Evolutionary conservation across 257 asterid species (phyloP).

Genomic region (Fraxinus excelsior): DNA sequence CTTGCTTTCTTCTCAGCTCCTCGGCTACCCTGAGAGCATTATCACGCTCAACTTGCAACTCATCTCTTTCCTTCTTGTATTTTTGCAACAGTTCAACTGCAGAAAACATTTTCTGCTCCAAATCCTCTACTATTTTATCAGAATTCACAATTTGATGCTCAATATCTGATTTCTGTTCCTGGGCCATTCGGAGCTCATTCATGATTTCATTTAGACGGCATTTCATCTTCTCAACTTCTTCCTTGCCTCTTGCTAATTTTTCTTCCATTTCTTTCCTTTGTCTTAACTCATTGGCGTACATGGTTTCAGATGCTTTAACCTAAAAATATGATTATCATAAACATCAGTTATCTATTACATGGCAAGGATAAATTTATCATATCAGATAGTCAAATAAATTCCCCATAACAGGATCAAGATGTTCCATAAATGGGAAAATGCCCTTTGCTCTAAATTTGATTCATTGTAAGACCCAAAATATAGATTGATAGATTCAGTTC

Average conservation of each 20-base stretch:
- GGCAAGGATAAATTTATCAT: not conserved
- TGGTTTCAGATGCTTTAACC: constrained; percentile 61
- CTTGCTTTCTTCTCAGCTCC: constrained; percentile 54
- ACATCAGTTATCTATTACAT: constrained; percentile 19
- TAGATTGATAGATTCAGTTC: not conserved
- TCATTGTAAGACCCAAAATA: not conserved
- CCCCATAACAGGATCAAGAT: not conserved
- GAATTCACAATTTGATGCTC: constrained; percentile 61
- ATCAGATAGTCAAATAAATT: not conserved
- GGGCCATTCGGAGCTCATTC: constrained; percentile 52
- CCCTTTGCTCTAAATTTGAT: not conserved
- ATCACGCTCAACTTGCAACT: constrained; percentile 67
- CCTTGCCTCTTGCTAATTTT: constrained; percentile 52
- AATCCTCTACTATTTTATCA: constrained; percentile 56
- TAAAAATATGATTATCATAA: constrained; percentile 26
- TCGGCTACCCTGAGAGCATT: constrained; percentile 62
- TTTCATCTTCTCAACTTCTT: constrained; percentile 59
- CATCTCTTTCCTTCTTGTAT: constrained; percentile 79
- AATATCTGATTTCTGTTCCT: constrained; percentile 54
- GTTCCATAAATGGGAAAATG: not conserved
- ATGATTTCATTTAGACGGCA: constrained; percentile 42
- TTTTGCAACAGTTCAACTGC: constrained; percentile 77
- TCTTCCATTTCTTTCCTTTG: constrained; percentile 71
- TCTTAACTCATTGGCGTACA: constrained; percentile 57
- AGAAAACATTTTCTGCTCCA: constrained; percentile 74